phyloP scores from a whole-genome alignment of 2,329 filamentous ascomycete genomes.

The Trichoderma hamatum region DNA sequence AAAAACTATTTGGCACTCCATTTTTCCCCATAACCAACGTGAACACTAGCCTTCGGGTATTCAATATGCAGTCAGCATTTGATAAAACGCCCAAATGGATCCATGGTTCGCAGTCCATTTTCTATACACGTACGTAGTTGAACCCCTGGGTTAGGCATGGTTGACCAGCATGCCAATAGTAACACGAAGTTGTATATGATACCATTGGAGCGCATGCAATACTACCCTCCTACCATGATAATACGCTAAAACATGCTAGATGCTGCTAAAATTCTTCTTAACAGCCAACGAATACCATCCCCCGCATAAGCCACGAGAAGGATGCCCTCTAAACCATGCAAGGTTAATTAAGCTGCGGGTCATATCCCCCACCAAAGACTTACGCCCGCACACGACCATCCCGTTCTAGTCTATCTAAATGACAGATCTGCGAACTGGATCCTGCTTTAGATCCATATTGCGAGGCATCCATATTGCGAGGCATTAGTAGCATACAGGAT shows the following conservation, averaged over 20 bases:
- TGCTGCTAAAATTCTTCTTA: background rate
- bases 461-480: background rate
- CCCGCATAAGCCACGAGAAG: background rate
- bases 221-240: background rate
- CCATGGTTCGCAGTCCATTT: background rate
- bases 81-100: background rate
- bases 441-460: background rate
- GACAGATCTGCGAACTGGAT: background rate
- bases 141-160: background rate
- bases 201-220: slow-evolving; percentile 14
- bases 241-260: background rate
- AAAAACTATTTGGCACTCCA: no score
- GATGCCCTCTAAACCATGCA: background rate
- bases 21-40: background rate
- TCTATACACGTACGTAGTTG: background rate
- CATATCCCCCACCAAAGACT: background rate
- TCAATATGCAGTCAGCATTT: slow-evolving; percentile 5
- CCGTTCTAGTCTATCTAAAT: background rate
- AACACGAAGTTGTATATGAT: background rate
- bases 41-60: background rate
- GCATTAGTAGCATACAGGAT: background rate
- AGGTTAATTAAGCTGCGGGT: background rate
- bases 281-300: background rate
- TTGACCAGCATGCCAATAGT: background rate
- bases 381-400: background rate